phyloP scores from a whole-genome alignment of 2,329 filamentous ascomycete genomes.

The Penicillium palitans region DNA sequence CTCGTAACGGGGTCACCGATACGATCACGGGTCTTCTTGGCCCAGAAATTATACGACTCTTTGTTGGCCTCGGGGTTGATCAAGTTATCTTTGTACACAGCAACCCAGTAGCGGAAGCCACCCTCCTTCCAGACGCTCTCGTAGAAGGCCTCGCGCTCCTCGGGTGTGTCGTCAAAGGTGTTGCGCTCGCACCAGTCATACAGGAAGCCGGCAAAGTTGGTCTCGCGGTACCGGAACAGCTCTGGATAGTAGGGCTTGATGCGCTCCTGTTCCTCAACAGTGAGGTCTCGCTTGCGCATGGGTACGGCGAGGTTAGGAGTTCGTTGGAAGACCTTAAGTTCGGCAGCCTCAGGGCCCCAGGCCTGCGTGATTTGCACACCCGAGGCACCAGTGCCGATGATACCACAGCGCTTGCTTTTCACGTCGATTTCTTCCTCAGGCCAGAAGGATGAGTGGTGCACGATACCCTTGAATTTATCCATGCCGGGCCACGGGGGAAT shows the following conservation, averaged over 20 bases:
- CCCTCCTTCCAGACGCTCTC: slow-evolving; percentile 53
- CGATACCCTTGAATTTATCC: slow-evolving; percentile 50
- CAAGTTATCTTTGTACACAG: slow-evolving; percentile 56
- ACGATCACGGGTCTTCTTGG: slow-evolving; percentile 51
- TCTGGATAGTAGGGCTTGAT: slow-evolving; percentile 49
- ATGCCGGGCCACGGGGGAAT: slow-evolving; percentile 43
- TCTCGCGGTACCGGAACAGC: slow-evolving; percentile 56
- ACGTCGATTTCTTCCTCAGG: slow-evolving; percentile 50
- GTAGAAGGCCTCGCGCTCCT: slow-evolving; percentile 53
- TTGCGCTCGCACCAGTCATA: slow-evolving; percentile 58
- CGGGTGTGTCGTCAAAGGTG: slow-evolving; percentile 56
- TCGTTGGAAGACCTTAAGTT: slow-evolving; percentile 63
- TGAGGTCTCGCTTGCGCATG: slow-evolving; percentile 56
- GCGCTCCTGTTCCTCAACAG: slow-evolving; percentile 52
- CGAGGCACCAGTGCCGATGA: slow-evolving; percentile 59
- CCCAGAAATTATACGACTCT: slow-evolving; percentile 59
- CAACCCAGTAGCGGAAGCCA: slow-evolving; percentile 59
- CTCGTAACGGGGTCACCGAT: slow-evolving; percentile 52
- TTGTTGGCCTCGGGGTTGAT: slow-evolving; percentile 51
- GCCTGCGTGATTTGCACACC: slow-evolving; percentile 61
- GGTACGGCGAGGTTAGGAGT: slow-evolving; percentile 66
- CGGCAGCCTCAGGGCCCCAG: slow-evolving; percentile 54
- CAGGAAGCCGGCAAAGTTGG: slow-evolving; percentile 59
- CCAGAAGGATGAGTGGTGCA: slow-evolving; percentile 60
- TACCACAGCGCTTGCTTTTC: slow-evolving; percentile 49